A percentile compares a stretch with the other conserved stretches of the same genome.
These are phyloP conservation scores for Penicillium sp. DNA, from an alignment of 2,329 filamentous ascomycete genomes.

Conservation along the genomic window DNA sequence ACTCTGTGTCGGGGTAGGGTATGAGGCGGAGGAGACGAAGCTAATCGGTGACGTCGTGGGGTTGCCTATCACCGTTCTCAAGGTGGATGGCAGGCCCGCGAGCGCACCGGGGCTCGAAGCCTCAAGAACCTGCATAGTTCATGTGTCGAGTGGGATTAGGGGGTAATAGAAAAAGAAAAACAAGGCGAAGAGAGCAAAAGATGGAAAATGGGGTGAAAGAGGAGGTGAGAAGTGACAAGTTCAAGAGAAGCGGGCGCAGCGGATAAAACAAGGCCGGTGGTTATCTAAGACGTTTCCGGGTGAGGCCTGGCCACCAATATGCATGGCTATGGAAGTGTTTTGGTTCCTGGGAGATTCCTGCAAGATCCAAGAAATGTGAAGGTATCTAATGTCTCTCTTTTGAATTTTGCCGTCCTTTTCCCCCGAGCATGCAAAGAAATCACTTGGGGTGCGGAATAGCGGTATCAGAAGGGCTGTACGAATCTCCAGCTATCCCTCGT, in stretches of 20 bases:
- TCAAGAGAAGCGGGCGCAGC: conserved; percentile 20
- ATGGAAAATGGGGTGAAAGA: neutral
- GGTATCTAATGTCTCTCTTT: neutral
- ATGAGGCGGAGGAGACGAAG: conserved; percentile 10
- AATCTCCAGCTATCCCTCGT: conserved; percentile 13
- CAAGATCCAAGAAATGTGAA: neutral
- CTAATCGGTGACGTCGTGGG: conserved; percentile 29
- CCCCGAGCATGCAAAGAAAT: neutral
- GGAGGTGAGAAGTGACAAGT: conserved; percentile 4
- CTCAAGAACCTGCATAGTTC: conserved; percentile 42
- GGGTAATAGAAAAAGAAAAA: neutral
- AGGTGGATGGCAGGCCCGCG: conserved; percentile 35
- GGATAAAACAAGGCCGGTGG: conserved; percentile 15
- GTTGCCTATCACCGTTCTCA: conserved; percentile 32
- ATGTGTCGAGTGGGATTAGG: conserved; percentile 24
- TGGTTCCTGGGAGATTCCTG: neutral
- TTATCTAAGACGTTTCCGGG: conserved; percentile 31
- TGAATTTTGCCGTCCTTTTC: neutral
- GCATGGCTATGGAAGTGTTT: conserved; percentile 5
- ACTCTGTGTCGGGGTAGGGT: conserved; percentile 14
- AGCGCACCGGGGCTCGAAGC: conserved; percentile 38
- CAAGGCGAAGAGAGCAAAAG: neutral
- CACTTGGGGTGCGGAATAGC: neutral
- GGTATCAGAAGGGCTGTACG: neutral
- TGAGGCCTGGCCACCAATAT: neutral